phyloP scores from a whole-genome alignment of 2,329 filamentous ascomycete species.

The Fonsecaea erecta region DNA sequence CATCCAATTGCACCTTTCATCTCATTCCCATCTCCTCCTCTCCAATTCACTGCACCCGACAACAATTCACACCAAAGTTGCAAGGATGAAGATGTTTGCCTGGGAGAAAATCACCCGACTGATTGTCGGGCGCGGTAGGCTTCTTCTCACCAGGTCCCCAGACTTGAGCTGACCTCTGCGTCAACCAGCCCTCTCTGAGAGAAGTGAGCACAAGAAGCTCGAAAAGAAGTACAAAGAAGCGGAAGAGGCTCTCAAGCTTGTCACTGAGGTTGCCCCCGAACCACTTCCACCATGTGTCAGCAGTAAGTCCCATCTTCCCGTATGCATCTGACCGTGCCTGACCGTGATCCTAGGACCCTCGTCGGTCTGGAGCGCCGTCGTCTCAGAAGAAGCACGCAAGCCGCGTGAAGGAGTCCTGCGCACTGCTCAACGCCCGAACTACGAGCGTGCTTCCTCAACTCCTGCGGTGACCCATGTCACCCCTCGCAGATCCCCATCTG shows the following conservation, averaged over 20 bases:
- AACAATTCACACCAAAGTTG: neutral
- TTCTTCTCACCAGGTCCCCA: neutral
- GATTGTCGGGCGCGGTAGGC: conserved; percentile 30
- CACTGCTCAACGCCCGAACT: conserved; percentile 3
- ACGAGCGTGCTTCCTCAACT: conserved; percentile 25
- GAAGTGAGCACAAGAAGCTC: conserved; percentile 23
- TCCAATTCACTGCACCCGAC: neutral
- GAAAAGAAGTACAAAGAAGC: conserved; percentile 28
- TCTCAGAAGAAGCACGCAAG: conserved; percentile 12
- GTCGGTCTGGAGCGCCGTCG: conserved; percentile 4
- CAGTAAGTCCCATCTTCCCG: conserved; percentile 14
- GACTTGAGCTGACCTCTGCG: neutral
- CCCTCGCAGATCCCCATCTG: neutral
- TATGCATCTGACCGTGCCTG: neutral
- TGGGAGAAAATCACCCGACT: conserved; percentile 25
- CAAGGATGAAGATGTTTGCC: conserved; percentile 14
- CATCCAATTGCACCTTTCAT: neutral
- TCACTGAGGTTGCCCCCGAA: conserved; percentile 26
- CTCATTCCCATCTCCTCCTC: neutral
- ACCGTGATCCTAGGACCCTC: conserved; percentile 10
- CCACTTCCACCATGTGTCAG: conserved; percentile 15
- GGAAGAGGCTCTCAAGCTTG: conserved; percentile 23
- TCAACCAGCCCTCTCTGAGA: conserved; percentile 17
- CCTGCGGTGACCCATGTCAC: conserved; percentile 8
- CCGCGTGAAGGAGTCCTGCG: conserved; percentile 4